phyloP scores from a whole-genome alignment of 495 filamentous ascomycete species.

The Trichocladium uniseriatum region DNA sequence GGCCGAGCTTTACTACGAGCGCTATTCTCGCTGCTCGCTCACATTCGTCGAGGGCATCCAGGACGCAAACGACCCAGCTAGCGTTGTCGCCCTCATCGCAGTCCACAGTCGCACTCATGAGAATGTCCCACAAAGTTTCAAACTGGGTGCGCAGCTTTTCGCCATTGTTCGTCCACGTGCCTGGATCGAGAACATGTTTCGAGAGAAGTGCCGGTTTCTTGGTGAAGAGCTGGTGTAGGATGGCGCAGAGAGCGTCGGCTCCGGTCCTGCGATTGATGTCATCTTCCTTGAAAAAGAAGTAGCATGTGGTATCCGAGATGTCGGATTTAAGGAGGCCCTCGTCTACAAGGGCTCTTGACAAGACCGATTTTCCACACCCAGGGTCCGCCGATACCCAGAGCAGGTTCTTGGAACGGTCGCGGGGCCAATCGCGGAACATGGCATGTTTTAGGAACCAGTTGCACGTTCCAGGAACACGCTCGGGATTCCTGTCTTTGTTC shows the following conservation, averaged over 20 bases:
- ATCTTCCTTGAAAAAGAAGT: constrained; percentile 54
- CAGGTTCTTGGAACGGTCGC: constrained; percentile 9
- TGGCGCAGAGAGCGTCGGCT: constrained; percentile 32
- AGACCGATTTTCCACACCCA: constrained; percentile 48
- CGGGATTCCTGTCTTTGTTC: constrained; percentile 34
- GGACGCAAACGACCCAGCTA: constrained; percentile 39
- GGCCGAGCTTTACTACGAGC: constrained; percentile 6
- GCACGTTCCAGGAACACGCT: too few relatives aligned
- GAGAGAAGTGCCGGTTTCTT: constrained; percentile 23
- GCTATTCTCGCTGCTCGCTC: too few relatives aligned
- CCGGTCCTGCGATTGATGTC: constrained; percentile 36
- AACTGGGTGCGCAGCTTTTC: too few relatives aligned
- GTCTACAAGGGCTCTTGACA: constrained; percentile 39
- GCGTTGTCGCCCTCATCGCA: constrained; percentile 24
- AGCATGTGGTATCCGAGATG: constrained; percentile 34
- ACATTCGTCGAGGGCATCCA: constrained; percentile 43
- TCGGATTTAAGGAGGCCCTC: too few relatives aligned
- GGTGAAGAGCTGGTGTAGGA: constrained; percentile 42
- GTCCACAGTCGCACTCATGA: too few relatives aligned
- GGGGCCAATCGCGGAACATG: constrained; percentile 29
- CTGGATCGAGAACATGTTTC: too few relatives aligned
- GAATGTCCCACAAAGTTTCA: too few relatives aligned
- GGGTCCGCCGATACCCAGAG: constrained; percentile 48
- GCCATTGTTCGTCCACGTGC: too few relatives aligned
- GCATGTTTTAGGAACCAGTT: constrained; percentile 38